Percentiles rank a stretch among this genome's conserved stretches.
phyloP scores from a whole-genome alignment of 2,329 filamentous ascomycete genomes.

The Amesomyces nigricolor region DNA sequence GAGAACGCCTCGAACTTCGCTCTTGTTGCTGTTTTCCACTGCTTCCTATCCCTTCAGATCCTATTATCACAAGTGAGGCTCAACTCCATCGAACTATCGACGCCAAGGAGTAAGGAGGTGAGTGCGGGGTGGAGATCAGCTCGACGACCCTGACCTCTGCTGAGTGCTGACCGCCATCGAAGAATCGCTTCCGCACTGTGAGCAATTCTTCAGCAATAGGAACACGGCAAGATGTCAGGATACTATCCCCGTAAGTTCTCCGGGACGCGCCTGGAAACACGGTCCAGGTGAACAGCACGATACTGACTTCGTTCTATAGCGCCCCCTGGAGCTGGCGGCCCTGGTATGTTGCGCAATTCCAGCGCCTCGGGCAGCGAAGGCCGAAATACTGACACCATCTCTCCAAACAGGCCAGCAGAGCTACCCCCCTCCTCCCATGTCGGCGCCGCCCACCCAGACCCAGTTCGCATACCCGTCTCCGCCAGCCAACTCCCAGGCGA shows the following conservation, averaged over 20 bases:
- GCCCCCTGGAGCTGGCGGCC: constrained; percentile 21
- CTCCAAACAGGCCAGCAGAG: constrained; percentile 22
- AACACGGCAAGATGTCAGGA: constrained; percentile 18
- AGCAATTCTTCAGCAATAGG: too few species aligned
- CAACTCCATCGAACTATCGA: neutral
- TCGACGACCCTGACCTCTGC: neutral
- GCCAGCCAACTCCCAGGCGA: constrained; percentile 27
- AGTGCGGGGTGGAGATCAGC: constrained; percentile 17
- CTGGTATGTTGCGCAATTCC: constrained; percentile 16
- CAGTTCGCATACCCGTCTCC: constrained; percentile 35
- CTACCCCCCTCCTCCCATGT: constrained; percentile 35
- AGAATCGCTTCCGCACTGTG: neutral
- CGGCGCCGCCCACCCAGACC: constrained; percentile 33
- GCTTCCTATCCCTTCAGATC: neutral
- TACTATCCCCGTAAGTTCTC: constrained; percentile 27
- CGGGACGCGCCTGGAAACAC: neutral
- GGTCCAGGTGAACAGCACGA: neutral
- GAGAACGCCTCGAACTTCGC: neutral
- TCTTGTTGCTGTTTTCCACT: neutral
- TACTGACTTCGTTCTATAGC: constrained; percentile 18
- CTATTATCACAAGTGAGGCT: constrained; percentile 2
- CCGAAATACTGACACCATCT: neutral
- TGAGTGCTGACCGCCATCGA: constrained; percentile 4
- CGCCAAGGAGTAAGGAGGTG: neutral
- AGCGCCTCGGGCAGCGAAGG: neutral